Percentiles rank a stretch among this genome's conserved stretches.
phyloP scores from a whole-genome alignment of 2,329 filamentous ascomycete species.

The Clarireedia hainanense region DNA sequence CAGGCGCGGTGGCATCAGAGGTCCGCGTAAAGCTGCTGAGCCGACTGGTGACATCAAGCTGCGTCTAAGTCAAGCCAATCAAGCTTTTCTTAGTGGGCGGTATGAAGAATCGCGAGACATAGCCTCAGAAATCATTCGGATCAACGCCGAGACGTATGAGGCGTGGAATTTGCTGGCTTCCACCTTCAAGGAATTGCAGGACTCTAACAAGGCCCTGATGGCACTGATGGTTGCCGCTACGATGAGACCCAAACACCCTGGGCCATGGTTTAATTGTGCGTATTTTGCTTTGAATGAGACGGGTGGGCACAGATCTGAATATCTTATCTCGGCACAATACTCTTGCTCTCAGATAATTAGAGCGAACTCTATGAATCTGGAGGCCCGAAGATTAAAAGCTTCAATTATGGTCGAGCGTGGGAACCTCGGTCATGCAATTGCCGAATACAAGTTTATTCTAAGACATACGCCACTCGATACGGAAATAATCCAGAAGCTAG shows the following conservation, averaged over 20 bases:
- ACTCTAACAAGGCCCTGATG: constrained; percentile 48
- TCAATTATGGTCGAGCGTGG: constrained; percentile 49
- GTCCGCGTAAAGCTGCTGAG: constrained; percentile 51
- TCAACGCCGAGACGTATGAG: constrained; percentile 59
- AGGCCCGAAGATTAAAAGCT: constrained; percentile 52
- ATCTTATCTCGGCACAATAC: constrained; percentile 46
- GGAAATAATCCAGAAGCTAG: constrained; percentile 28
- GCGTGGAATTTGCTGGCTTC: constrained; percentile 57
- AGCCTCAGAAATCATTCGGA: constrained; percentile 56
- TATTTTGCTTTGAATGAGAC: constrained; percentile 46
- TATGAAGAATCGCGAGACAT: constrained; percentile 52
- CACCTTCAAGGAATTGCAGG: constrained; percentile 52
- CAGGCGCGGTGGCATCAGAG: constrained; percentile 21
- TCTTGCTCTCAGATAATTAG: constrained; percentile 54
- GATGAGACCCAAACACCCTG: constrained; percentile 51
- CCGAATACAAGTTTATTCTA: constrained; percentile 49
- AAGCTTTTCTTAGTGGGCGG: constrained; percentile 56
- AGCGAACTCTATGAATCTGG: constrained; percentile 43
- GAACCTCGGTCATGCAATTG: constrained; percentile 44
- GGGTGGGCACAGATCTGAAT: constrained; percentile 38
- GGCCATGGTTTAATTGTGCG: constrained; percentile 51
- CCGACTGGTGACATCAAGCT: constrained; percentile 65
- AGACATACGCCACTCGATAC: constrained; percentile 41
- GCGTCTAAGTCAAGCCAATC: constrained; percentile 57
- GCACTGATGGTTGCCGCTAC: constrained; percentile 56